Base-by-base conservation (phyloP, 2,329 filamentous ascomycete genomes). In the Rosellinia necatrix region DNA sequence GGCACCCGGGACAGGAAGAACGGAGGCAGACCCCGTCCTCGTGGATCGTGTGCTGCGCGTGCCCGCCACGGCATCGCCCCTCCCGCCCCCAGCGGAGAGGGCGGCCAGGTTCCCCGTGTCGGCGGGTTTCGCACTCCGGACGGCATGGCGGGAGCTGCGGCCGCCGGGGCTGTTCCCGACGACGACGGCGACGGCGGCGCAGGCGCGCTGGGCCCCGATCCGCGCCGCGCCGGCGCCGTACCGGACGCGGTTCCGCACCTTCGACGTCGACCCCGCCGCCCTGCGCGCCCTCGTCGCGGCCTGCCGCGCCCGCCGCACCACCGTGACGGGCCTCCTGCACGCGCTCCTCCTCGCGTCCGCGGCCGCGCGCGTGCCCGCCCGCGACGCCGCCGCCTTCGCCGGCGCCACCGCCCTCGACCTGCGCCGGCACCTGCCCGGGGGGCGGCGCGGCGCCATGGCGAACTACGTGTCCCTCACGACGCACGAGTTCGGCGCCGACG, bases 281-380 rank as follows among this genome's bases (percentile, higher is more conserved):
- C 34, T 66, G 2, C 0, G 4, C 2, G 34, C 21, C 1, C 13
- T 68, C 15, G 30, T 68, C 3, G 10, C 43, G 4, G 34, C 40
- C 12, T 68, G 64, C 40, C 58, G 63, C 13, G 13, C 50, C 34
- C 48, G 64, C 24, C 12, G 56, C 3, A 65, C 66, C n/a, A 69
- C 67, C 1, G 7, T 66, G 3, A 67, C 67, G 5, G 64, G 60
- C 15, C 61, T 69, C 1, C n/a, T 67, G 2, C 52, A 69, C n/a
- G 65, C 35, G 0, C 38, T 69, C 1, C 21, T 53, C 4, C 50
- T 64, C 17, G 42, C 53, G 4, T 47, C 61, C 3, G 29, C 63
- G 34, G 43, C 66, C 3, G 27, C 44, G 22, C 52, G 15, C 6
- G 50, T 66, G 3, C 13, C 12, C 4, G 15, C 50, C 2, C 13